Conservation (phyloP, 2,329 filamentous ascomycete species). For the Colletotrichum limetticola region DNA sequence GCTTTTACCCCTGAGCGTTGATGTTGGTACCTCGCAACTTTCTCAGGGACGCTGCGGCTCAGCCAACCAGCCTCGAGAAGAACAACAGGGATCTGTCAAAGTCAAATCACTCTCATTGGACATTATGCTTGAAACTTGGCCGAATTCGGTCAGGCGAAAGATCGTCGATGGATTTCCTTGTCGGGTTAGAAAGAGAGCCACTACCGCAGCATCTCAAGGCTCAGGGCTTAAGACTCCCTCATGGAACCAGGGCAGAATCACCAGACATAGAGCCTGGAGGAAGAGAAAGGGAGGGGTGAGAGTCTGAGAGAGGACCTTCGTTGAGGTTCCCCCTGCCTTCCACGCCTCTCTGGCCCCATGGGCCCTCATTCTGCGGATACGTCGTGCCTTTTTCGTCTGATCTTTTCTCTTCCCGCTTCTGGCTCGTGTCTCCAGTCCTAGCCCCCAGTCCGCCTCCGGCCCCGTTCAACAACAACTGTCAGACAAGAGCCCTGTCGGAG, state of each 20-base stretch:
- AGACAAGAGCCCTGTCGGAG: slow-evolving; percentile 9
- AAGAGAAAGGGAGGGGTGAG: not conserved
- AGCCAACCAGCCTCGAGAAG: slow-evolving; percentile 12
- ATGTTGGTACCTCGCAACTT: slow-evolving; percentile 31
- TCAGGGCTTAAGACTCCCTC: not conserved
- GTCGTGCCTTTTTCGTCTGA: slow-evolving; percentile 38
- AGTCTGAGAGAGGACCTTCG: not conserved
- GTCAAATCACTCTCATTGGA: slow-evolving; percentile 34
- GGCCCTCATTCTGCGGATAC: not conserved
- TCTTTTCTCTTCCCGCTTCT: slow-evolving; percentile 36
- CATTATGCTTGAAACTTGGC: slow-evolving; percentile 8
- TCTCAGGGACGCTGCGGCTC: slow-evolving; percentile 18
- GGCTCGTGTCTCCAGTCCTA: slow-evolving; percentile 14
- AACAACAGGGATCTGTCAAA: slow-evolving; percentile 1
- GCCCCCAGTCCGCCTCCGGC: slow-evolving; percentile 13
- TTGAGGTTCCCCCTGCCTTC: slow-evolving; percentile 18
- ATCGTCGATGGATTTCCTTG: slow-evolving; percentile 36
- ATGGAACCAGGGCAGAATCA: not conserved
- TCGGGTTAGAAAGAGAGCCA: slow-evolving; percentile 28
- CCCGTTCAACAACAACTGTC: slow-evolving; percentile 20
- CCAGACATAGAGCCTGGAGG: slow-evolving; percentile 5
- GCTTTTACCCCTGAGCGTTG: slow-evolving; percentile 40
- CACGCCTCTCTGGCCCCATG: slow-evolving; percentile 14
- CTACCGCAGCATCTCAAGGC: slow-evolving; percentile 14
- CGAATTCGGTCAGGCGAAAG: slow-evolving; percentile 36